Percentiles rank a stretch among this genome's conserved stretches.
phyloP scores from a whole-genome alignment of 2,329 filamentous ascomycete species.

The Colletotrichum sp. region DNA sequence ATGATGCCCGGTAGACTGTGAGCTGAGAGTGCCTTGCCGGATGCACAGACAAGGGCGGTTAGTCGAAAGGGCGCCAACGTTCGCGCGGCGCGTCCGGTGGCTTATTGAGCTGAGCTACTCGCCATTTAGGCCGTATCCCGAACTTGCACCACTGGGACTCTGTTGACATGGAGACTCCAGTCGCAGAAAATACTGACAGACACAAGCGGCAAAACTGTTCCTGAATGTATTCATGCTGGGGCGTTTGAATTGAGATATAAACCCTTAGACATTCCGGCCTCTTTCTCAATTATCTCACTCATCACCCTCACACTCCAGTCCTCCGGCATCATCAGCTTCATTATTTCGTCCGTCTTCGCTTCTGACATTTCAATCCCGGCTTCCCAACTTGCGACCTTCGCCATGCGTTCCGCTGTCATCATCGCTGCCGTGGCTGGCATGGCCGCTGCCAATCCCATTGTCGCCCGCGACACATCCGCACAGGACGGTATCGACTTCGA shows the following conservation, averaged over 20 bases:
- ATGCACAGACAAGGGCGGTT: background rate
- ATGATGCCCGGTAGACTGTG: background rate
- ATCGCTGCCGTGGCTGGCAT: background rate
- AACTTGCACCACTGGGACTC: background rate
- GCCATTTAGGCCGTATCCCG: background rate
- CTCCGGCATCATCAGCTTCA: background rate
- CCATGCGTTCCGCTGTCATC: conserved; percentile 1
- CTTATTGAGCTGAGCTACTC: background rate
- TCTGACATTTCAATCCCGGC: background rate
- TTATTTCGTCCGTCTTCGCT: too few species aligned
- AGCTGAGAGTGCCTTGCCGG: background rate
- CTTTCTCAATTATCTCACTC: background rate
- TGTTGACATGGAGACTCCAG: background rate
- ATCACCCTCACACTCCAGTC: background rate
- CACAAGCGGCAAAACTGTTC: background rate
- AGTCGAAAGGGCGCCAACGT: background rate
- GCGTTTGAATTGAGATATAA: background rate
- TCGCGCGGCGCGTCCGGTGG: background rate
- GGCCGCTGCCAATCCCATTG: background rate
- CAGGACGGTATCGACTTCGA: conserved; percentile 1
- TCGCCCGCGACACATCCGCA: background rate
- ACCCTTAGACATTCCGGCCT: background rate
- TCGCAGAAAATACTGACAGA: background rate
- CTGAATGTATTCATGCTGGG: background rate
- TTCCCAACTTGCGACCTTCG: background rate